Percentiles rank a stretch among this genome's conserved stretches.
Evolutionary conservation across 768 basidiomycete genomes (phyloP).

Genomic region (Hygrocybe punicea): DNA sequence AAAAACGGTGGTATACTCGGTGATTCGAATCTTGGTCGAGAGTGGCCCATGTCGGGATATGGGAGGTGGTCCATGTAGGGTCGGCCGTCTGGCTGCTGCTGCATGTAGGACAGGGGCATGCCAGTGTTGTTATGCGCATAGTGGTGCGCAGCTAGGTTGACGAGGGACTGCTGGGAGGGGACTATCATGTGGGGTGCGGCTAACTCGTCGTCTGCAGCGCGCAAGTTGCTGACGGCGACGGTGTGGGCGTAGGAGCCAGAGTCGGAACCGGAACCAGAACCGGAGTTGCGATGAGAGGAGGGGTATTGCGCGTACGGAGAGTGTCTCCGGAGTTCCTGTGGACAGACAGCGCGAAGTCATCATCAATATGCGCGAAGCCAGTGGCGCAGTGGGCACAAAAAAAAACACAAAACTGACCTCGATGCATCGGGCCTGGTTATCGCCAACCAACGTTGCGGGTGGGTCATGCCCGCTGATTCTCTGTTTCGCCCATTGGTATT

Average conservation of each 20-base stretch:
- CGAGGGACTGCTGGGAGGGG: constrained; percentile 7
- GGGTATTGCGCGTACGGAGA: too few species aligned
- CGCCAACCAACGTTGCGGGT: background rate
- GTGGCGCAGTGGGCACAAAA: background rate
- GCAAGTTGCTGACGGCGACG: background rate
- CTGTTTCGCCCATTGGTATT: background rate
- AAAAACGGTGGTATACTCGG: too few species aligned
- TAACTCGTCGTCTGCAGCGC: background rate
- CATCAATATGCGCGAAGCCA: background rate
- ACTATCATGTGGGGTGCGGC: background rate
- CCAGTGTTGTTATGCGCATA: background rate
- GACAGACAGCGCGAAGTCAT: background rate
- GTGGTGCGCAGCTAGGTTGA: background rate
- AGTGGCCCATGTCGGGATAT: background rate
- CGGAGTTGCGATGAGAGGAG: too few species aligned
- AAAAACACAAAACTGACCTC: background rate
- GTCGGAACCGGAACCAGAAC: background rate
- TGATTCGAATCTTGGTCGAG: too few species aligned
- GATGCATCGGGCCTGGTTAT: background rate
- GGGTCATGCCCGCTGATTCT: background rate
- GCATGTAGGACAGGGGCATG: constrained; percentile 2
- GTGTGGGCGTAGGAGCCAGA: too few species aligned
- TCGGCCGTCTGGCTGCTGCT: background rate
- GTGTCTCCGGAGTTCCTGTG: background rate
- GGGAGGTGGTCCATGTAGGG: background rate